These are phyloP conservation scores for Artemisia tridentata DNA, from an alignment of 129 eudicot species.

Conservation along the genomic window DNA sequence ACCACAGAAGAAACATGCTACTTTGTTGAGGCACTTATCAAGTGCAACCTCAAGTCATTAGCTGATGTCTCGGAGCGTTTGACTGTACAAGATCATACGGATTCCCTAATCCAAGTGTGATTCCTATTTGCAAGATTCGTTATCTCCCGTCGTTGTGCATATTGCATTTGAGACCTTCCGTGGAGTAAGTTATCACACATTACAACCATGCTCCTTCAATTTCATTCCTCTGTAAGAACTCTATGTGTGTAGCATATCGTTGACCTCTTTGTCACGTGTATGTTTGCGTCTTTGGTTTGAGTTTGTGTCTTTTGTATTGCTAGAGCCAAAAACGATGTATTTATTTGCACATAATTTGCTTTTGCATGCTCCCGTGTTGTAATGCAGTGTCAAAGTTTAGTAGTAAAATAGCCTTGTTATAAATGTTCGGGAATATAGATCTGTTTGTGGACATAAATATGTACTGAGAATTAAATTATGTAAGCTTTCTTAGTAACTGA, in stretches of 20 bases:
- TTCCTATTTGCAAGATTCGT: not conserved
- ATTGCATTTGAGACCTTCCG: constrained; percentile 13
- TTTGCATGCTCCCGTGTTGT: not conserved
- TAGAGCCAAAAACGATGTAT: not conserved
- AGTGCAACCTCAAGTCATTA: constrained; percentile 18
- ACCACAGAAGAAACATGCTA: constrained; percentile 21
- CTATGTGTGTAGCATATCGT: constrained; percentile 9
- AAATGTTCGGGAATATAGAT: not conserved
- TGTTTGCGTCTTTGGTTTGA: not conserved
- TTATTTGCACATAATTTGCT: not conserved
- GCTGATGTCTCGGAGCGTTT: constrained; percentile 21
- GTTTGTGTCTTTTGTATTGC: constrained; percentile 11
- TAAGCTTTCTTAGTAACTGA: too few species aligned
- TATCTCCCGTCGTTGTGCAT: constrained; percentile 10
- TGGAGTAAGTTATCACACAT: too few species aligned
- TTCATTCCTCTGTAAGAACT: constrained; percentile 9
- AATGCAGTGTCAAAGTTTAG: constrained; percentile 6
- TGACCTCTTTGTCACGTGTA: not conserved
- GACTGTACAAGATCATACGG: constrained; percentile 12
- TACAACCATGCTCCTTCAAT: not conserved
- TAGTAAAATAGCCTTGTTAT: not conserved
- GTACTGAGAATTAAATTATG: too few species aligned
- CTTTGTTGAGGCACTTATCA: constrained; percentile 14
- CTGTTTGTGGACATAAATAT: too few species aligned
- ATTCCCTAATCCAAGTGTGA: not conserved